Evolutionary conservation across 2,329 filamentous ascomycete genomes (phyloP), one percentile per base, ranked within the genome.

Genomic region (Talaromyces sp.): DNA sequence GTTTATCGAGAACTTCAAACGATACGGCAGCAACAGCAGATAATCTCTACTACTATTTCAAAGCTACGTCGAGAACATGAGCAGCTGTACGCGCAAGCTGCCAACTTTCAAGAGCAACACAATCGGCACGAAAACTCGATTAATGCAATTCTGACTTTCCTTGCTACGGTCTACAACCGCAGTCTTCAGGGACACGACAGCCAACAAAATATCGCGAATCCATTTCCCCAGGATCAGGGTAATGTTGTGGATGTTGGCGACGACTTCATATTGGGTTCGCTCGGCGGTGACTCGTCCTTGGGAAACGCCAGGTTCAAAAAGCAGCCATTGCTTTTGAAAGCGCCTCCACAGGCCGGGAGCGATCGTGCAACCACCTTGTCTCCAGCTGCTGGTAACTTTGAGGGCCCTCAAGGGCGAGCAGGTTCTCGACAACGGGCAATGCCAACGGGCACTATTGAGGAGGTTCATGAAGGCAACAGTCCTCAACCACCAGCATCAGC

Each of bases 51-150:
- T 47, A 91, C 93, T 64, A 92, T 99, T 67, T 85, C 83, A 58
- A 87, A 90, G 60, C 80, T 98, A 62, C 89, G 92, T 60, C 85
- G 89, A 63, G 93, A 97, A 69, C 95, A 98, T 71, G 88, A 92
- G 64, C 88, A 93, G 64, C 84, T 97, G 32, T 96, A 93, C 70
- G 89, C 90, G 60, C 92, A 97, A 75, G 93, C 93, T 0, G 84
- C 90, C 52, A 88, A 90, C 62, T 97, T 97, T 72, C 93, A 98
- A 75, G 90, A 86, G 62, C 87, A 96, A 72, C 93, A 98, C 71
- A 92, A 93, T 68, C 88, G 95, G n/a, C 95, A 99, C 71, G 95
- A 99, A 73, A 96, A 93, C 72, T 97, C 93, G 0, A 98, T 99
- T 76, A 98, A 97, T 71, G 93, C 93, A n/a, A 98, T 99, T 64